Evolutionary conservation across 805 yeast species (phyloP).

Genomic region (Lipomyces yamanashiensis): DNA sequence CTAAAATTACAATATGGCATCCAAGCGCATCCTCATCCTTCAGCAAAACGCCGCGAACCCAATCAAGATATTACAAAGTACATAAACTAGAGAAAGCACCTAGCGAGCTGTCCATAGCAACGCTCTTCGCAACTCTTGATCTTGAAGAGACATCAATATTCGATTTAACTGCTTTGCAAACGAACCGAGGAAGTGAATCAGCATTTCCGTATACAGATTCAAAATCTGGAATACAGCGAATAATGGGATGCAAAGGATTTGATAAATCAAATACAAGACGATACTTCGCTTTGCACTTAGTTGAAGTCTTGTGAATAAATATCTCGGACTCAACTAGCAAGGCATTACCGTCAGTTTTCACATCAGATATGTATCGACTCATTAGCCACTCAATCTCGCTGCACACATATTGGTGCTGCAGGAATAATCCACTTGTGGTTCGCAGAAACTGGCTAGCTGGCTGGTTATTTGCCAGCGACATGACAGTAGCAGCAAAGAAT

Average conservation of each 20-base stretch:
- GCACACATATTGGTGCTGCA: neutral
- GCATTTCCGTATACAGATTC: slow-evolving; percentile 1
- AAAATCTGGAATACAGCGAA: neutral
- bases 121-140: neutral
- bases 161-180: neutral
- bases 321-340: slow-evolving; percentile 13
- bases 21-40: too few relatives aligned
- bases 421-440: slow-evolving; percentile 2
- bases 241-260: neutral
- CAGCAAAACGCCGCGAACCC: too few relatives aligned
- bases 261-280: neutral
- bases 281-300: slow-evolving; percentile 15
- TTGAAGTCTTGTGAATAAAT: slow-evolving; percentile 2
- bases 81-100: slow-evolving; percentile 5
- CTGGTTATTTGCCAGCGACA: neutral
- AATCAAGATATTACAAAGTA: neutral
- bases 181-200: slow-evolving; percentile 7
- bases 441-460: slow-evolving; percentile 2
- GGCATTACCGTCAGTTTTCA: neutral
- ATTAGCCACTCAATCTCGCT: slow-evolving; percentile 12
- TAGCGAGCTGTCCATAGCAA: neutral
- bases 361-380: slow-evolving; percentile 21
- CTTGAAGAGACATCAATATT: neutral
- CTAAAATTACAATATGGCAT: too few relatives aligned
- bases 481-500: slow-evolving; percentile 6